Evolutionary conservation across 176 grass and related monocot species (phyloP).

Genomic region (Miscanthus lutarioriparius): DNA sequence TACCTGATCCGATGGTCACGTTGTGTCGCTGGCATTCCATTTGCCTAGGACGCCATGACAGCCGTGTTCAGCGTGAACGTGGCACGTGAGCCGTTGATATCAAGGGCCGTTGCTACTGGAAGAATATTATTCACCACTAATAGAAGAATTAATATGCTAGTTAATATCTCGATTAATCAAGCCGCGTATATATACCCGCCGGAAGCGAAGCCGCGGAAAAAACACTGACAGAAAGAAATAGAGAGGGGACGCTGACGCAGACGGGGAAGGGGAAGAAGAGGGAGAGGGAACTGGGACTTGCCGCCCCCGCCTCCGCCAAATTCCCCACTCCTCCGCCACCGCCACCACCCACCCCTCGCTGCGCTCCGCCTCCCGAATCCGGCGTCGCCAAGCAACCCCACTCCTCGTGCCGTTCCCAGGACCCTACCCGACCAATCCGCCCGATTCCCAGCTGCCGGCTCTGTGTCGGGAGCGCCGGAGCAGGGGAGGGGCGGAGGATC

Average conservation of each 20-base stretch:
- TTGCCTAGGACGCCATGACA: not conserved
- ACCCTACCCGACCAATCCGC: conserved; percentile 22
- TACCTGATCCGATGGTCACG: not conserved
- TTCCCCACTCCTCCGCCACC: conserved; percentile 36
- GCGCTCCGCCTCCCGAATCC: not conserved
- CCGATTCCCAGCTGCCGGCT: conserved; percentile 33
- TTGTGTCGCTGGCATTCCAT: not conserved
- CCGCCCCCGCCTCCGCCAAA: conserved; percentile 39
- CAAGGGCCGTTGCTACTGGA: conserved; percentile 2
- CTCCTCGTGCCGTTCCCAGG: conserved; percentile 17
- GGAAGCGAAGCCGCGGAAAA: conserved; percentile 32
- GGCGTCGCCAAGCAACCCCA: not conserved
- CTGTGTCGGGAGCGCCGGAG: not conserved
- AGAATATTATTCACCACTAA: not conserved
- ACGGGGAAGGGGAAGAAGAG: conserved; percentile 33
- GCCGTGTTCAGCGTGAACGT: conserved; percentile 1
- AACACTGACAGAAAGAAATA: conserved; percentile 1
- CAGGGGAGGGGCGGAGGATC: conserved; percentile 27
- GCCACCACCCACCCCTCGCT: not conserved
- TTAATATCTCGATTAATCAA: conserved; percentile 5
- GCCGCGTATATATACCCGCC: conserved; percentile 6
- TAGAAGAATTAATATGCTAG: not conserved
- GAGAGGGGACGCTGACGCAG: conserved; percentile 39
- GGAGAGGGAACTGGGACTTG: conserved; percentile 49
- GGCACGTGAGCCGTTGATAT: conserved; percentile 9